phyloP scores from a whole-genome alignment of 176 grass and related monocot genomes.

The Eremochloa ophiuroides region DNA sequence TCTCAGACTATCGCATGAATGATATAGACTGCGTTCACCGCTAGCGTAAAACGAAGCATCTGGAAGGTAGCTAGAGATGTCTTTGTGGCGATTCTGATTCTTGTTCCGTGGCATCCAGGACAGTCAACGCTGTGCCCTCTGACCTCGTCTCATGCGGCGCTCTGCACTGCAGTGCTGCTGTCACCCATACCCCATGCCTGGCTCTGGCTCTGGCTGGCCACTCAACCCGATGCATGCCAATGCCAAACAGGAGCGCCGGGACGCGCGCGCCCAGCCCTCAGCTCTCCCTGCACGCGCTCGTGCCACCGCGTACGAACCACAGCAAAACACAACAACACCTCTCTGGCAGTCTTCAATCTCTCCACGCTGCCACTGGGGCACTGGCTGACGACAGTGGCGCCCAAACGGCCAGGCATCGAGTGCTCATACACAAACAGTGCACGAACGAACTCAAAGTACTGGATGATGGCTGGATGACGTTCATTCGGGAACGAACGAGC shows the following conservation, averaged over 20 bases:
- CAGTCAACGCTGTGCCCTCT: constrained; percentile 19
- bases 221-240: background rate
- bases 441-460: background rate
- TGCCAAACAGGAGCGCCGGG: background rate
- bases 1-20: background rate
- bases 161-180: background rate
- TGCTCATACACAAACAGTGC: background rate
- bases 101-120: background rate
- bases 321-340: background rate
- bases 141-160: constrained; percentile 26
- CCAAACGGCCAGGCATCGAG: background rate
- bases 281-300: background rate
- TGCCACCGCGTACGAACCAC: constrained; percentile 4
- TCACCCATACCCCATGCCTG: background rate
- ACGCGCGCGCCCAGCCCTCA: background rate
- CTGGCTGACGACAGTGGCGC: background rate
- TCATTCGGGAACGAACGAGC: background rate
- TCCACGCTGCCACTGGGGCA: too few species aligned
- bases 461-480: background rate
- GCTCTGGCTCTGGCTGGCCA: background rate
- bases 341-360: too few species aligned
- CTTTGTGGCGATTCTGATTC: background rate
- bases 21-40: background rate
- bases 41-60: background rate
- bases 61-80: background rate